Percentiles rank a stretch among this genome's conserved stretches.
These are phyloP conservation scores for Hirschfeldia incana DNA, from an alignment of 345 rosid genomes.

Conservation along the genomic window DNA sequence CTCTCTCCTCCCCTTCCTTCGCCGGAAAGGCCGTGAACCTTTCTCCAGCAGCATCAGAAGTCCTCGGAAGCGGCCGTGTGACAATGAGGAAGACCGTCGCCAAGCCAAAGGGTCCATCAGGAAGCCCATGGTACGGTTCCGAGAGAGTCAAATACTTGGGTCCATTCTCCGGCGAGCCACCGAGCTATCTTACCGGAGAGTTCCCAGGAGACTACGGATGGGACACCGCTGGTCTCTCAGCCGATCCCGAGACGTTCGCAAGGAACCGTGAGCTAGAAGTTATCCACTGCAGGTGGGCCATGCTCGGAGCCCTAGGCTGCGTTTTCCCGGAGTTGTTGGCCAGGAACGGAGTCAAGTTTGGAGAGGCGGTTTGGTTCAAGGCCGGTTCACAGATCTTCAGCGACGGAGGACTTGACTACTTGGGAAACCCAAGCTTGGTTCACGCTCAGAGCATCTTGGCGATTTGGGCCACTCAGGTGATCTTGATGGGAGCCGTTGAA, in stretches of 20 bases:
- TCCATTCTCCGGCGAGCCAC: conserved; percentile 58
- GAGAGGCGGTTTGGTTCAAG: conserved; percentile 89
- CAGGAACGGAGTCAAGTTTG: conserved; percentile 73
- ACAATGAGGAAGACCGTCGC: conserved; percentile 54
- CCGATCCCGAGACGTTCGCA: conserved; percentile 60
- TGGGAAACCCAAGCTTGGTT: conserved; percentile 80
- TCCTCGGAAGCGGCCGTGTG: conserved; percentile 56
- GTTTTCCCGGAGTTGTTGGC: conserved; percentile 59
- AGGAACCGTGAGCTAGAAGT: conserved; percentile 55
- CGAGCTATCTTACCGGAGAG: conserved; percentile 73
- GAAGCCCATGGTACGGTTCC: conserved; percentile 72
- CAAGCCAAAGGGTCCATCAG: conserved; percentile 47
- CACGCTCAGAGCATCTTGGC: conserved; percentile 84
- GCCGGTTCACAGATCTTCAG: conserved; percentile 84
- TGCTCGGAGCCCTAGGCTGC: conserved; percentile 55
- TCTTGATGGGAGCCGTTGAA: conserved; percentile 83
- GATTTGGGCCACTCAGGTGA: conserved; percentile 72
- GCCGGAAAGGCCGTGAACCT: conserved; percentile 63
- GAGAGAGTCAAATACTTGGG: conserved; percentile 83
- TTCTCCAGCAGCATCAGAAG: conserved; percentile 43
- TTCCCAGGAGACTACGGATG: conserved; percentile 69
- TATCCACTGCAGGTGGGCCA: conserved; percentile 53
- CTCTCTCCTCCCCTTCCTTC: conserved; percentile 68
- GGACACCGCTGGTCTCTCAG: conserved; percentile 57
- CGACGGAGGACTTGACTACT: conserved; percentile 79